Base-by-base conservation (phyloP, 225 moss, liverwort and hornwort species). In the Physcomitrellopsis africana region DNA sequence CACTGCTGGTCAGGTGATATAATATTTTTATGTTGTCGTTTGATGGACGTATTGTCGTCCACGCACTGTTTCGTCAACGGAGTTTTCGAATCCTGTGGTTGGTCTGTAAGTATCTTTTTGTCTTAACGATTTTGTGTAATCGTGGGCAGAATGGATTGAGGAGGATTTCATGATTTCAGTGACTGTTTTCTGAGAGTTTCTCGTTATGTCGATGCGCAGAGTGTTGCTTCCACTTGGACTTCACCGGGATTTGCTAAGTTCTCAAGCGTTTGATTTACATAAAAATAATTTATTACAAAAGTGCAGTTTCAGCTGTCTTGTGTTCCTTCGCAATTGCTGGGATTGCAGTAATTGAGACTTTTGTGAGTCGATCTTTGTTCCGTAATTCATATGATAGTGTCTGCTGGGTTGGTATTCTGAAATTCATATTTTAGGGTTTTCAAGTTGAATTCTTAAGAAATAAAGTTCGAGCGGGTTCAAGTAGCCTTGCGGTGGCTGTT, bases 391-490 rank as follows among this genome's bases (percentile, higher is more conserved):
- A 1, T 44, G 29, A 12, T 8, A 67, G 41, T 62, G 26, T 58
- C 32, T 67, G 42, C 51, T 52, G 22, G 5, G 7, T 16, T 63
- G 16, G 70, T 73, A n/a, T 46, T 72, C 23, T 57, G 15, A 8
- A 23, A 49, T 72, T 5, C 55, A 27, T 60, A 8, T 27, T 52
- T 26, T 76, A 67, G 83, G 67, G 67, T 64, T 79, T 72, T 23
- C 17, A 56, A 16, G 20, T n/a, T 61, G 29, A 67, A 60, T 66
- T 78, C 18, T 43, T 18, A 44, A 26, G 13, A 75, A 18, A 19
- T 12, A 55, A 70, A 56, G 18, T 69, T 64, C 51, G 22, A 59
- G 69, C n/a, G 15, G 7, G 18, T 49, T 11, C 5, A 14, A 15
- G 49, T 37, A 37, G 32, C 55, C 41, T 24, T 61, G 58, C 51